Conservation (phyloP, 2,329 filamentous ascomycete species). For the Myrmaecium sp. region DNA sequence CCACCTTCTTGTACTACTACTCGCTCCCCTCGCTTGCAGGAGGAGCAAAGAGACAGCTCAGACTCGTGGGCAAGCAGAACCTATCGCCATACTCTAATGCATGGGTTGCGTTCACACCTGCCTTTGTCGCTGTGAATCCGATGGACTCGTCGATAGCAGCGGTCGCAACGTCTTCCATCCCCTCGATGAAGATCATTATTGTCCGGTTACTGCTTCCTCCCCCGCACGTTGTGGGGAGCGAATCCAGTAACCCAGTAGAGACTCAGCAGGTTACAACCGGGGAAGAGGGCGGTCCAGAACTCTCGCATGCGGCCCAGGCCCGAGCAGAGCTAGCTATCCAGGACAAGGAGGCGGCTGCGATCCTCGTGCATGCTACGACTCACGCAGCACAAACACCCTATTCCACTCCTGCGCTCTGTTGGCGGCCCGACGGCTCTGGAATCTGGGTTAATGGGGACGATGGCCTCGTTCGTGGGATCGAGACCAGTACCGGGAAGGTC, state of each 20-base stretch:
- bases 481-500: slow-evolving; percentile 41
- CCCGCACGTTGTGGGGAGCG: background rate
- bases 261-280: background rate
- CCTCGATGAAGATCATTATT: slow-evolving; percentile 46
- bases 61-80: slow-evolving; percentile 41
- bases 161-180: slow-evolving; percentile 41
- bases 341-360: slow-evolving; percentile 41
- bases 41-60: no score
- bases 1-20: slow-evolving; percentile 42
- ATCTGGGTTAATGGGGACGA: slow-evolving; percentile 51
- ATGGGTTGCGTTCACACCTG: slow-evolving; percentile 47
- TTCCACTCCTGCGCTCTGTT: slow-evolving; percentile 43
- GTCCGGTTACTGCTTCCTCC: slow-evolving; percentile 38
- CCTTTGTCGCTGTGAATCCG: slow-evolving; percentile 38
- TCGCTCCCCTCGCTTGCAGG: slow-evolving; percentile 18
- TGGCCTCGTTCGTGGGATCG: slow-evolving; percentile 42
- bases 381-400: slow-evolving; percentile 48
- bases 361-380: slow-evolving; percentile 41
- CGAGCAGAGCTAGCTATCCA: slow-evolving; percentile 33
- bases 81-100: slow-evolving; percentile 44
- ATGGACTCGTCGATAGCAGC: slow-evolving; percentile 37
- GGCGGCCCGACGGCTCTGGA: slow-evolving; percentile 44
- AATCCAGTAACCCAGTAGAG: background rate
- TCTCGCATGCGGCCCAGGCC: slow-evolving; percentile 33
- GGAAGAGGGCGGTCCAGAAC: background rate